Percentiles rank a stretch among this genome's conserved stretches.
Evolutionary conservation across 768 basidiomycete species (phyloP).

Genomic region (Epithele typhae): DNA sequence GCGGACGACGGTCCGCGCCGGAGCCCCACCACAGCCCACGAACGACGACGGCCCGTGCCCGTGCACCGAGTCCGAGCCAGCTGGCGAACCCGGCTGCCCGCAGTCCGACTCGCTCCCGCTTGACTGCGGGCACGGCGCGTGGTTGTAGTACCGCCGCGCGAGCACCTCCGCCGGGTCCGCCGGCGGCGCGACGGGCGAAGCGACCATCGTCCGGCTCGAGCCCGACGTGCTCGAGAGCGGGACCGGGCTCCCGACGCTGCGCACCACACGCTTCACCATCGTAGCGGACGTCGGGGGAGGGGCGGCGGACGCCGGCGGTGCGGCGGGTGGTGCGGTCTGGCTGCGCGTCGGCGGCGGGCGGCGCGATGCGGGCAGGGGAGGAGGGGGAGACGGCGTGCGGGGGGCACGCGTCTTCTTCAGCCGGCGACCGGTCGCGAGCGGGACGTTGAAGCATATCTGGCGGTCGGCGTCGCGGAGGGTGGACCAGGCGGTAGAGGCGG

Average conservation of each 20-base stretch:
- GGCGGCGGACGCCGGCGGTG: not conserved
- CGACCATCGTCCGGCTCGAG: too few relatives aligned
- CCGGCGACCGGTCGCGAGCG: conserved; percentile 11
- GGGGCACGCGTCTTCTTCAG: conserved; percentile 16
- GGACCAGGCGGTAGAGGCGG: conserved; percentile 16
- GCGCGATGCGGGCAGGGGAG: not conserved
- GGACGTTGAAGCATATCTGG: conserved; percentile 19
- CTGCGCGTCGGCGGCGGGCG: too few relatives aligned
- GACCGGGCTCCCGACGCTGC: too few relatives aligned
- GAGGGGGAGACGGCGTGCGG: not conserved
- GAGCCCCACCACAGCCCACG: not conserved
- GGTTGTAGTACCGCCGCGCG: conserved; percentile 26
- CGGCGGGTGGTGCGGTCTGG: too few relatives aligned
- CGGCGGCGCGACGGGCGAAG: too few relatives aligned
- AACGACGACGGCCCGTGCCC: not conserved
- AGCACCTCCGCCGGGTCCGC: conserved; percentile 27
- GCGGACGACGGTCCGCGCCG: not conserved
- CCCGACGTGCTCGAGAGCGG: too few relatives aligned
- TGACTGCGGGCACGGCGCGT: conserved; percentile 5
- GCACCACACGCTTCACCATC: too few relatives aligned
- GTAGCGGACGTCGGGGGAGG: not conserved
- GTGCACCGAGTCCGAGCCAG: conserved; percentile 1
- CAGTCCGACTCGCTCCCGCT: not conserved
- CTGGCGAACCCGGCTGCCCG: not conserved
- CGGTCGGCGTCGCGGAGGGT: conserved; percentile 18